Evolutionary conservation across 2,329 filamentous ascomycete genomes (phyloP).

Genomic region (Phaeophleospora eucalypticola): DNA sequence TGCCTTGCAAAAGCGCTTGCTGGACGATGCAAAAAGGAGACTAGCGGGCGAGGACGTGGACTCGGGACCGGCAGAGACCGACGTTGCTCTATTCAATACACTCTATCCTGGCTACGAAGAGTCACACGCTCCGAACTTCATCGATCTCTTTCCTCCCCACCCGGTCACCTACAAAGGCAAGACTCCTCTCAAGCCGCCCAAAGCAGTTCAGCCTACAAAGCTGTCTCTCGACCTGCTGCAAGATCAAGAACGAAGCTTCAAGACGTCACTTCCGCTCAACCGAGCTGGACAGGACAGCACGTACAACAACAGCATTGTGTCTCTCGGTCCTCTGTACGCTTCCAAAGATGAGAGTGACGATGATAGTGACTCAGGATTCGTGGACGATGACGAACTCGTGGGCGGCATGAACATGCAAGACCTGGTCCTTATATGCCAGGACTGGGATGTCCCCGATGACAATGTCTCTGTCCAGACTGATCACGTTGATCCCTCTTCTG

Average conservation of each 20-base stretch:
- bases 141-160: conserved; percentile 77
- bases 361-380: conserved; percentile 48
- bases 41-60: conserved; percentile 25
- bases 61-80: conserved; percentile 50
- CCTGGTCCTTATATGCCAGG: conserved; percentile 77
- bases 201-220: conserved; percentile 80
- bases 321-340: conserved; percentile 52
- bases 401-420: conserved; percentile 75
- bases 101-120: conserved; percentile 78
- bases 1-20: conserved; percentile 29
- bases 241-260: conserved; percentile 83
- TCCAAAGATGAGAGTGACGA: conserved; percentile 49
- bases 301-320: conserved; percentile 37
- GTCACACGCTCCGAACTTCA: conserved; percentile 71
- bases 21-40: conserved; percentile 25
- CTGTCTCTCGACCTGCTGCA: conserved; percentile 78
- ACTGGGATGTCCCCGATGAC: conserved; percentile 68
- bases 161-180: conserved; percentile 75
- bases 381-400: conserved; percentile 60
- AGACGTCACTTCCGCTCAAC: conserved; percentile 56
- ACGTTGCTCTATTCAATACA: conserved; percentile 71
- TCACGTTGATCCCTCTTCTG: conserved; percentile 1
- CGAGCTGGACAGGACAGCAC: conserved; percentile 43
- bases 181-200: conserved; percentile 71
- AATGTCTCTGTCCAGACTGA: conserved; percentile 37